Base-by-base conservation (phyloP, 2,329 filamentous ascomycete species). In the Metarhizium robertsii region DNA sequence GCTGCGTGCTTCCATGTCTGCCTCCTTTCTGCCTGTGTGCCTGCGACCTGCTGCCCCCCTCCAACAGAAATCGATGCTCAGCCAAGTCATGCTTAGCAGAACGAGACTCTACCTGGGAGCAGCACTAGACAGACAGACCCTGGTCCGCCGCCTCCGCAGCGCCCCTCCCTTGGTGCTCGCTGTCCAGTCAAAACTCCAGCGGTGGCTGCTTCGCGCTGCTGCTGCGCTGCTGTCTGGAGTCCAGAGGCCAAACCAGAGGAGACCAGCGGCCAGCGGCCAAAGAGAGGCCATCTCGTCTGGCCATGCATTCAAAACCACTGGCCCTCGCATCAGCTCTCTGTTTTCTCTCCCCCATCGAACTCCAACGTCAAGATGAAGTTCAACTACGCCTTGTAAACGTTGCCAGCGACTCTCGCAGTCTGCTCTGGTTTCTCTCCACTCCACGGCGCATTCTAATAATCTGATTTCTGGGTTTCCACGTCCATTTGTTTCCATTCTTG, bases 341-440 rank as follows among this genome's bases (percentile, higher is more conserved):
- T 42, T 66, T 62, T 63, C 60, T 70, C 71, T 71, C 71, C 64
- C 69, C 69, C 64, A 75, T 75, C 76, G 74, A 79, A 76, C 75
- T 71, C 63, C 66, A 75, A 68, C 65, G 70, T 71, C 73, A 74
- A 73, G 68, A 80, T 82, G 77, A 70, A 69, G 69, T 78, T 79
- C 75, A 75, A 74, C 69, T 75, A 65, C 66, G 71, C 70, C 72
- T 72, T 79, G 69, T 81, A 75, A 74, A 63, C 68, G 68, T 70
- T 67, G 63, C 72, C 73, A 75, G 74, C 78, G 76, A 77, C 77
- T 79, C 71, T 70, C 64, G 74, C 74, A 79, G 78, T 80, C 77
- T 78, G 78, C 78, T 79, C 65, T 65, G 69, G 70, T 65, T 57
- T 65, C 66, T 68, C 65, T 68, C 70, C 67, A 67, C 69, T 73